Conservation (phyloP, 306 rosid species). For the Prunus kanzakura region DNA sequence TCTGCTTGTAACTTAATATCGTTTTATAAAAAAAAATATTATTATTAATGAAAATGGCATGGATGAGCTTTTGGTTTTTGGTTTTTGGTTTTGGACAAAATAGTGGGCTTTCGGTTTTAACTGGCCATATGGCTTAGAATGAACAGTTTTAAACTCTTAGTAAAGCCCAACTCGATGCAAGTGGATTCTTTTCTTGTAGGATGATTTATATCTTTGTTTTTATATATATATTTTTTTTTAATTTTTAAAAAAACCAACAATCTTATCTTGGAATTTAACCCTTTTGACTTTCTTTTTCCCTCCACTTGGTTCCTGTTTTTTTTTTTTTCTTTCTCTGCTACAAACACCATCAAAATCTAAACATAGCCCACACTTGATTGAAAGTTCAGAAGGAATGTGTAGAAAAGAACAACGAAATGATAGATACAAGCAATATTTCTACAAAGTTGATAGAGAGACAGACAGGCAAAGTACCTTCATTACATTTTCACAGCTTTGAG, state of each 20-base stretch:
- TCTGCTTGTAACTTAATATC: too few species aligned
- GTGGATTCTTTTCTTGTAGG: background rate
- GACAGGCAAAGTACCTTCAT: background rate
- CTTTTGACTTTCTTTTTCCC: background rate
- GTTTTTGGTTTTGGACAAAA: too few species aligned
- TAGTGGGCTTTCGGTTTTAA: too few species aligned
- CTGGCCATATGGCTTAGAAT: background rate
- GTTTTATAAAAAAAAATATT: too few species aligned
- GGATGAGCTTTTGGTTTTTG: background rate
- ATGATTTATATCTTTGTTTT: background rate
- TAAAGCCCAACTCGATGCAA: background rate
- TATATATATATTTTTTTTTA: too few species aligned
- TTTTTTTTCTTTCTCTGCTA: too few species aligned
- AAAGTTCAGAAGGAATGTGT: conserved; percentile 17
- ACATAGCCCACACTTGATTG: conserved; percentile 10
- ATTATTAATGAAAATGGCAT: background rate
- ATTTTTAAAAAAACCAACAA: background rate
- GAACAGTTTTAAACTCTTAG: background rate
- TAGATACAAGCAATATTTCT: background rate
- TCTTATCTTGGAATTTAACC: background rate
- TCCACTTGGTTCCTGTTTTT: background rate
- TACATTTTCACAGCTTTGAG: background rate
- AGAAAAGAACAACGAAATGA: background rate
- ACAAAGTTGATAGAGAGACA: background rate
- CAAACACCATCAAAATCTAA: background rate